phyloP scores from a whole-genome alignment of 2,329 filamentous ascomycete genomes.

The Fusarium luffae region DNA sequence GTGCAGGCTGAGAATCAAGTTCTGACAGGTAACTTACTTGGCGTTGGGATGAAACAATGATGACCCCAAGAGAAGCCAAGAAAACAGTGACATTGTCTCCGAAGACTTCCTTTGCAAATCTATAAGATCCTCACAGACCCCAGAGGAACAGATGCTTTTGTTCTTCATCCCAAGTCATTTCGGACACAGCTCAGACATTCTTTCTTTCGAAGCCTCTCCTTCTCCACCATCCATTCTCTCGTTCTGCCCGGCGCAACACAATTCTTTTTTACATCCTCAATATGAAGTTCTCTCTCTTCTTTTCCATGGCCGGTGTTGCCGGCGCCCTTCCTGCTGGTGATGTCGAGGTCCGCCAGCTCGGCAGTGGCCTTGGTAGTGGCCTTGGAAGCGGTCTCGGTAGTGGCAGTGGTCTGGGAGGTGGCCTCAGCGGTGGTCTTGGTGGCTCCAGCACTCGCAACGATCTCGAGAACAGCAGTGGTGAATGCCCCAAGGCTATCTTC shows the following conservation, averaged over 20 bases:
- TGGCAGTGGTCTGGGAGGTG: not conserved
- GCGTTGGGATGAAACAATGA: not conserved
- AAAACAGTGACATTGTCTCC: not conserved
- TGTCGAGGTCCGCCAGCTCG: not conserved
- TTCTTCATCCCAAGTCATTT: not conserved
- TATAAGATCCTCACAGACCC: not conserved
- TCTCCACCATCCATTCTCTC: not conserved
- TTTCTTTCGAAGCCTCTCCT: not conserved
- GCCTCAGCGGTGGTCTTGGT: not conserved
- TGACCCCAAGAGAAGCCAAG: not conserved
- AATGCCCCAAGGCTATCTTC: conserved; percentile 4
- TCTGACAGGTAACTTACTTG: not conserved
- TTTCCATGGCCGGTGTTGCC: not conserved
- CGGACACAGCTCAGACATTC: not conserved
- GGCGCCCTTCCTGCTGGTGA: not conserved
- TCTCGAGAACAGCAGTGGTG: not conserved
- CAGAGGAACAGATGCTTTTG: fast-evolving
- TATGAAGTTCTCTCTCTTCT: not conserved
- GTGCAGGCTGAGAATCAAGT: not conserved
- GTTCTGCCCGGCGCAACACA: not conserved
- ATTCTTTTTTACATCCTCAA: not conserved
- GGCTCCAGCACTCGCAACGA: conserved; percentile 4
- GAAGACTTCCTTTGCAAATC: not conserved
- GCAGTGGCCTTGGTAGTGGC: not conserved
- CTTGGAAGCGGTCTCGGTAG: not conserved